Evolutionary conservation across 345 rosid species (phyloP).

Genomic region (Psidium guajava): DNA sequence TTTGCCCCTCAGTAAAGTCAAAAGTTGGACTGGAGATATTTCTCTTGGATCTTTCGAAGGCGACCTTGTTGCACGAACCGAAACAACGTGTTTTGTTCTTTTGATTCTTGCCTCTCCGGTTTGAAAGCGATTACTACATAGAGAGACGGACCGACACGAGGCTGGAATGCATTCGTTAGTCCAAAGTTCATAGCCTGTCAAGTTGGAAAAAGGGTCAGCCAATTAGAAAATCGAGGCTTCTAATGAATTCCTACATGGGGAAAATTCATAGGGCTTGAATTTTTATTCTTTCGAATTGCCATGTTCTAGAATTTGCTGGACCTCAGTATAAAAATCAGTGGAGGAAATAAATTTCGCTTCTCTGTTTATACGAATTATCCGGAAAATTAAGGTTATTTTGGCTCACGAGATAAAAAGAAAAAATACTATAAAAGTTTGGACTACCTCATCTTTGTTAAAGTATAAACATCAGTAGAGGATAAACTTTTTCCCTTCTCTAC

Average conservation of each 20-base stretch:
- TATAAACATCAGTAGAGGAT: not conserved
- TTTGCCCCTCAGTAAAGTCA: not conserved
- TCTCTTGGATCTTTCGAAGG: not conserved
- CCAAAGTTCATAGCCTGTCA: not conserved
- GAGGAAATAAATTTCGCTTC: too few species aligned
- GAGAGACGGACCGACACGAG: not conserved
- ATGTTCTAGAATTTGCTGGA: not conserved
- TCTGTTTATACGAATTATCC: too few species aligned
- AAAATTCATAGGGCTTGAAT: not conserved
- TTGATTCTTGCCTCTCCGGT: not conserved
- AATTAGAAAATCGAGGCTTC: not conserved
- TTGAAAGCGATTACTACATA: not conserved
- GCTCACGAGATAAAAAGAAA: too few species aligned
- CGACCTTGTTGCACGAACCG: not conserved
- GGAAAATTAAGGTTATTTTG: too few species aligned
- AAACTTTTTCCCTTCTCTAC: not conserved
- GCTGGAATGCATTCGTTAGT: not conserved
- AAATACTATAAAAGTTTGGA: too few species aligned
- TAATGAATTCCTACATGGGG: not conserved
- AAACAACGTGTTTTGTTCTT: not conserved
- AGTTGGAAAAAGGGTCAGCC: not conserved
- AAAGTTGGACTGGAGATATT: not conserved
- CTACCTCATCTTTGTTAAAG: not conserved
- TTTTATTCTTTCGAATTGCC: not conserved
- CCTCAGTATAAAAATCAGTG: too few species aligned